Conservation (phyloP, 345 rosid genomes). For the Corymbia maculata region DNA sequence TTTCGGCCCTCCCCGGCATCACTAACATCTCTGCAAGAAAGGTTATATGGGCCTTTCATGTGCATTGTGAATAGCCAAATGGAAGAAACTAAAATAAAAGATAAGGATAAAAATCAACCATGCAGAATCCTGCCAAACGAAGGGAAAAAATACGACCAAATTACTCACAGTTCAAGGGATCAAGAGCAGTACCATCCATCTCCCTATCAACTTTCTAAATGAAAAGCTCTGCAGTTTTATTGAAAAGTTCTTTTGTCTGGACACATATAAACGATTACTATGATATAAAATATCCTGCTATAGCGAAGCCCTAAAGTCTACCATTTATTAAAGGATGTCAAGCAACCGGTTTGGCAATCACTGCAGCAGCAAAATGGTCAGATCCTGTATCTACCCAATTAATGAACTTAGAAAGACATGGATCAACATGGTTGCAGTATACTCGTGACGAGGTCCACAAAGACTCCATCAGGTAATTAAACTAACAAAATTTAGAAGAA, state of each 20-base stretch:
- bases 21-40: constrained; percentile 6
- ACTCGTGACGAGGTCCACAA: neutral
- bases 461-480: neutral
- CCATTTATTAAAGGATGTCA: neutral
- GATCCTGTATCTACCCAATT: neutral
- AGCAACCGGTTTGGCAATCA: neutral
- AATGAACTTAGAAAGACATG: neutral
- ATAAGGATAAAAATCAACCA: neutral
- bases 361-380: neutral
- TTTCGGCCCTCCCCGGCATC: constrained; percentile 37
- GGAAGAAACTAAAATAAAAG: neutral
- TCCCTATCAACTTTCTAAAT: neutral
- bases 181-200: neutral
- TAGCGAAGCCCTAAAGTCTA: neutral
- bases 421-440: neutral
- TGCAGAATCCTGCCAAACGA: too few relatives aligned
- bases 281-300: neutral
- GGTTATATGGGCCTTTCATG: neutral
- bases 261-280: neutral
- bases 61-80: neutral
- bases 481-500: neutral
- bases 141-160: neutral
- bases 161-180: neutral
- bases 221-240: neutral
- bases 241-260: neutral